Conservation (phyloP, 441 rosid species). For the Erodium moschatum region DNA sequence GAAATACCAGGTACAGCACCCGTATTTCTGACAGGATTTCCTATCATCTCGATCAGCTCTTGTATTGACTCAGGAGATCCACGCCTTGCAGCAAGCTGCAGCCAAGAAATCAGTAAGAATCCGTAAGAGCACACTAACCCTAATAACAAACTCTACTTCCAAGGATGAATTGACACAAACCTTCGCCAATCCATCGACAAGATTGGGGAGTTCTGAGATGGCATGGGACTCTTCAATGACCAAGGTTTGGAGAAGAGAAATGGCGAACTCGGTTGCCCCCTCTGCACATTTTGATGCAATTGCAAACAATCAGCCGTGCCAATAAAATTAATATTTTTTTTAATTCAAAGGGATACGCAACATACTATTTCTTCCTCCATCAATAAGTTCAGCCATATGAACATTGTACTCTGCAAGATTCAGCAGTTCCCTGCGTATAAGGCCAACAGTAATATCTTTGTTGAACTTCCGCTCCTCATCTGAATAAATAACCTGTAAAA, state of each 20-base stretch:
- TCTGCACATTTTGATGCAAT: conserved; percentile 41
- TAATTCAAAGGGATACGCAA: conserved; percentile 16
- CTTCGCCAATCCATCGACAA: conserved; percentile 92
- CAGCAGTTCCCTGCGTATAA: conserved; percentile 72
- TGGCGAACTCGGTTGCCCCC: conserved; percentile 77
- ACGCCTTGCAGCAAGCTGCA: conserved; percentile 66
- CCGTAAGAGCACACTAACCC: not conserved
- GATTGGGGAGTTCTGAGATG: conserved; percentile 88
- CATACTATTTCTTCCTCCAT: conserved; percentile 95
- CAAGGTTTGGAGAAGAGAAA: conserved; percentile 79
- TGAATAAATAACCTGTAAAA: conserved; percentile 73
- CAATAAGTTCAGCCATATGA: conserved; percentile 90
- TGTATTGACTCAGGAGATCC: conserved; percentile 76
- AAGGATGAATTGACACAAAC: conserved; percentile 28
- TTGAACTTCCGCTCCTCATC: conserved; percentile 92
- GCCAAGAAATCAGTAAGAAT: conserved; percentile 19
- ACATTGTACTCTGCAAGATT: conserved; percentile 93
- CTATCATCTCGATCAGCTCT: conserved; percentile 70
- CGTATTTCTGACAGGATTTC: conserved; percentile 51
- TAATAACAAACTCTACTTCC: not conserved
- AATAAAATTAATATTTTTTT: not conserved
- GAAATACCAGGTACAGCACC: conserved; percentile 24
- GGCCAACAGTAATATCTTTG: conserved; percentile 80
- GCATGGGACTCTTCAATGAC: conserved; percentile 69
- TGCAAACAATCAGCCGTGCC: conserved; percentile 23